A percentile compares a stretch with the other conserved stretches of the same genome.
phyloP scores from a whole-genome alignment of 495 filamentous ascomycete genomes.

The Annulohypoxylon maeteangense region DNA sequence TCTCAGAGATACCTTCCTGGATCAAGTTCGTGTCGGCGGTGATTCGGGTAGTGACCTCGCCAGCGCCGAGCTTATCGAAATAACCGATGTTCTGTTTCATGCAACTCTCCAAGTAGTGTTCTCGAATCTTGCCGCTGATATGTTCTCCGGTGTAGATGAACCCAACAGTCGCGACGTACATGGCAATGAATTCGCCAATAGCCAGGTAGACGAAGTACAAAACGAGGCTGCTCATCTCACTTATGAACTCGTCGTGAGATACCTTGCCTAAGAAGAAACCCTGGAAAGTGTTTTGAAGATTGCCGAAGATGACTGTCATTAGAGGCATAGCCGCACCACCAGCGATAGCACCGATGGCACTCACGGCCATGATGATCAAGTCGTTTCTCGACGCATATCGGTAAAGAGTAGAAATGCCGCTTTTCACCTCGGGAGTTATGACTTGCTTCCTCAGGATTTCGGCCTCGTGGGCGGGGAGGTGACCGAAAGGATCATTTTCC shows the following conservation, averaged over 20 bases:
- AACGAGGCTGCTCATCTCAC: constrained; percentile 70
- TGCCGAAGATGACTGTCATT: constrained; percentile 88
- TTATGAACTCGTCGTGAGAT: constrained; percentile 65
- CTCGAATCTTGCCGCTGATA: constrained; percentile 83
- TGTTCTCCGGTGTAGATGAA: constrained; percentile 97
- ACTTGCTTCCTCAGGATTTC: constrained; percentile 71
- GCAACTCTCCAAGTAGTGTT: constrained; percentile 84
- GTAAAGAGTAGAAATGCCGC: constrained; percentile 74
- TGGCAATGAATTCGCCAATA: constrained; percentile 82
- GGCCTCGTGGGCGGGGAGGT: constrained; percentile 63
- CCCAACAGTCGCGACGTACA: constrained; percentile 84
- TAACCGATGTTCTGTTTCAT: constrained; percentile 92
- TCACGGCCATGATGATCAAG: constrained; percentile 74
- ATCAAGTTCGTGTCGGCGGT: constrained; percentile 90
- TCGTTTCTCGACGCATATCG: constrained; percentile 84
- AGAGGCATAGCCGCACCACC: constrained; percentile 85
- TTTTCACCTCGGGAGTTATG: constrained; percentile 70
- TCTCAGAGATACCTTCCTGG: constrained; percentile 90
- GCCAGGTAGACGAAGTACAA: constrained; percentile 93
- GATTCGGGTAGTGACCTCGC: constrained; percentile 92
- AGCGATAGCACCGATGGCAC: constrained; percentile 73
- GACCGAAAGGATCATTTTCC: constrained; percentile 62
- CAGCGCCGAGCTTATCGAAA: constrained; percentile 90
- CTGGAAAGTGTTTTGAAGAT: constrained; percentile 78
- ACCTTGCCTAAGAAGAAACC: constrained; percentile 63